A percentile compares a stretch with the other conserved stretches of the same genome.
These are phyloP conservation scores for Rosa multiflora DNA, from an alignment of 306 rosid genomes.

Conservation along the genomic window DNA sequence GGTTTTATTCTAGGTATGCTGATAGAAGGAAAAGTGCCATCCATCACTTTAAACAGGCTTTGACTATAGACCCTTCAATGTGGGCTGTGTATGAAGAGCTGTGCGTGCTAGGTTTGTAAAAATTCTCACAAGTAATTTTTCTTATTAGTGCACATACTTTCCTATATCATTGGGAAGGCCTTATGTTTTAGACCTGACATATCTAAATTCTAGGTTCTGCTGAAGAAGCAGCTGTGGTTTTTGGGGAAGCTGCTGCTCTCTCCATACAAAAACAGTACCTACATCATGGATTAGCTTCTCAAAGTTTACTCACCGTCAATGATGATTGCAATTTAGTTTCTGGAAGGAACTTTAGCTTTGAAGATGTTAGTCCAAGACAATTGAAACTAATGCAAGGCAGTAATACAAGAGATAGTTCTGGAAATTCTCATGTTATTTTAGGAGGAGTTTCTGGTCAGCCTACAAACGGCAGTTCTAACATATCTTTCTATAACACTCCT, in stretches of 20 bases:
- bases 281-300: conserved; percentile 46
- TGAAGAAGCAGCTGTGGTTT: conserved; percentile 87
- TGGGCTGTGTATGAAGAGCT: conserved; percentile 95
- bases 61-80: conserved; percentile 49
- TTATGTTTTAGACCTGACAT: background rate
- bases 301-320: conserved; percentile 43
- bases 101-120: conserved; percentile 78
- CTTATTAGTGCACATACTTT: background rate
- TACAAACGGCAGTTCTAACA: conserved; percentile 57
- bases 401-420: conserved; percentile 67
- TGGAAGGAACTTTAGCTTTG: conserved; percentile 50
- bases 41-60: conserved; percentile 56
- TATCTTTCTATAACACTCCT: conserved; percentile 84
- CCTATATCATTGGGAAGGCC: background rate
- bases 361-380: conserved; percentile 70
- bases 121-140: conserved; percentile 24
- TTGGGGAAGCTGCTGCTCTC: conserved; percentile 90
- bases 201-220: conserved; percentile 64
- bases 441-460: conserved; percentile 72
- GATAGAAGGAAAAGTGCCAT: conserved; percentile 59
- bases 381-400: conserved; percentile 62
- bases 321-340: conserved; percentile 62
- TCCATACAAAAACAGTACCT: conserved; percentile 80
- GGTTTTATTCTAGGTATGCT: conserved; percentile 48
- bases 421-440: conserved; percentile 59